These are phyloP conservation scores for Trametopsis cervina DNA, from an alignment of 768 basidiomycete species.

Conservation along the genomic window DNA sequence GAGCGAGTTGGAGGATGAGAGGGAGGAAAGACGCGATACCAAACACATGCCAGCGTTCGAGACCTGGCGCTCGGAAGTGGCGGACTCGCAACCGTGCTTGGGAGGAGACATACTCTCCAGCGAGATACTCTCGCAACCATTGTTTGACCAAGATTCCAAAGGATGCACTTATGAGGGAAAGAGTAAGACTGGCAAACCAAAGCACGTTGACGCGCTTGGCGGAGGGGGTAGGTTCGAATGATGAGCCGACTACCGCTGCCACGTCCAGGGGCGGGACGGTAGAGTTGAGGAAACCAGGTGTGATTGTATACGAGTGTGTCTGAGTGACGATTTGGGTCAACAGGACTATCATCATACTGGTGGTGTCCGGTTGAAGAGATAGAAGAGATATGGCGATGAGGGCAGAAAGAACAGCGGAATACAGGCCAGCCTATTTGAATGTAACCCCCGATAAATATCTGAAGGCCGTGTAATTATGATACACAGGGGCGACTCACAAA, in stretches of 20 bases:
- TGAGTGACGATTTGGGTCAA: background rate
- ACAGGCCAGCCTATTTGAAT: constrained; percentile 3
- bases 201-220: constrained; percentile 4
- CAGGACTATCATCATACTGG: background rate
- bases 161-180: too few species aligned
- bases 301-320: too few species aligned
- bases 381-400: background rate
- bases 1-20: background rate
- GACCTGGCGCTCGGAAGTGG: background rate
- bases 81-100: background rate
- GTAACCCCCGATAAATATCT: background rate
- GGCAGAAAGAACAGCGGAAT: constrained; percentile 1
- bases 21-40: background rate
- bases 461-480: too few species aligned
- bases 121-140: constrained; percentile 2
- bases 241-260: too few species aligned
- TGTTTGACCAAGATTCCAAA: too few species aligned
- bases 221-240: background rate
- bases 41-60: background rate
- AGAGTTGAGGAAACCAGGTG: background rate
- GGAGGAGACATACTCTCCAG: background rate
- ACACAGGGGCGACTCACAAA: background rate
- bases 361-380: background rate
- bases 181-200: too few species aligned
- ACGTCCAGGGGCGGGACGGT: background rate